A percentile compares a stretch with the other conserved stretches of the same genome.
Evolutionary conservation across 2,329 filamentous ascomycete species (phyloP).

Genomic region (Apiospora hydei): DNA sequence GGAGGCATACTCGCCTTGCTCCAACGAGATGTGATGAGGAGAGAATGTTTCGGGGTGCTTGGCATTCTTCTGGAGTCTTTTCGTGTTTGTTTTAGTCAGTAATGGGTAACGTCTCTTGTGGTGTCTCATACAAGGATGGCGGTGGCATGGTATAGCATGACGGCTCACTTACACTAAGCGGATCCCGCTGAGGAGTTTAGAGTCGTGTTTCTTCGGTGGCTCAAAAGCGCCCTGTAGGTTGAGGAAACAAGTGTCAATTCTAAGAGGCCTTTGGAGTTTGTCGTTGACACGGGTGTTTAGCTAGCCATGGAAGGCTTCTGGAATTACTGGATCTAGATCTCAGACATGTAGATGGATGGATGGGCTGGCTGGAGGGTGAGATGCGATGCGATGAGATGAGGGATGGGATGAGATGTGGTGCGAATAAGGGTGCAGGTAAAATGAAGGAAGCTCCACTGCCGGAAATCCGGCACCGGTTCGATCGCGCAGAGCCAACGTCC

Average conservation of each 20-base stretch:
- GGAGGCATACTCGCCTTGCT: slow-evolving; percentile 55
- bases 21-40: slow-evolving; percentile 61
- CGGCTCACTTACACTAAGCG: slow-evolving; percentile 58
- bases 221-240: slow-evolving; percentile 59
- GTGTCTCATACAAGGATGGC: background rate
- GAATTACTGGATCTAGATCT: background rate
- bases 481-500: slow-evolving; percentile 15
- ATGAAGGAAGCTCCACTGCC: slow-evolving; percentile 2
- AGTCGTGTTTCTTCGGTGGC: slow-evolving; percentile 52
- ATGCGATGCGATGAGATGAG: background rate
- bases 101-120: background rate
- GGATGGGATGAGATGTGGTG: background rate
- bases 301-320: background rate
- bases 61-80: slow-evolving; percentile 63
- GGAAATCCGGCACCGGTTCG: slow-evolving; percentile 10
- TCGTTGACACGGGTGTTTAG: background rate
- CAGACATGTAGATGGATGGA: background rate
- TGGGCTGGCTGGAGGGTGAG: too few relatives aligned
- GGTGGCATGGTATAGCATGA: slow-evolving; percentile 8
- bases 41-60: slow-evolving; percentile 65
- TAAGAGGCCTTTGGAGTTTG: background rate
- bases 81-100: background rate
- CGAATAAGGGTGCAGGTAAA: background rate
- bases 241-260: slow-evolving; percentile 8
- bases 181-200: slow-evolving; percentile 57